Conservation (phyloP, 1,284 basidiomycete genomes). For the Ustilago xerochloae region DNA sequence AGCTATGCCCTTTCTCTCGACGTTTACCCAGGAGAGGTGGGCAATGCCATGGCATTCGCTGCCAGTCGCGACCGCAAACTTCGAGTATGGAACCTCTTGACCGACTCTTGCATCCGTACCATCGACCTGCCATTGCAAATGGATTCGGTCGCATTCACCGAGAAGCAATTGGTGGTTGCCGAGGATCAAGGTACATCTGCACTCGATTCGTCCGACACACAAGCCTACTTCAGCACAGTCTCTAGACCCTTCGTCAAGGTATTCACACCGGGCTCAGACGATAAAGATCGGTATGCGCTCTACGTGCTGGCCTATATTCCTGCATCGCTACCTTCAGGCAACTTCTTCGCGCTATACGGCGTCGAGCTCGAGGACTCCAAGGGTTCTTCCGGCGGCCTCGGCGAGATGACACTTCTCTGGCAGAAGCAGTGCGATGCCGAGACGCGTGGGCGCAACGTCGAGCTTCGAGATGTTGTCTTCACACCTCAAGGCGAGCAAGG, state of each 20-base stretch:
- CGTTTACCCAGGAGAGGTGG: conserved; percentile 39
- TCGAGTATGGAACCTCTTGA: conserved; percentile 61
- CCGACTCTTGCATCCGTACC: conserved; percentile 61
- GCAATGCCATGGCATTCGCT: conserved; percentile 53
- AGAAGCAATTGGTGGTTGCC: conserved; percentile 32
- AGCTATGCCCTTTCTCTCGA: conserved; percentile 52
- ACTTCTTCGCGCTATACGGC: conserved; percentile 61
- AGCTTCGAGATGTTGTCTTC: conserved; percentile 59
- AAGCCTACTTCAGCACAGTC: conserved; percentile 40
- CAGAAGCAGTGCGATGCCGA: conserved; percentile 56
- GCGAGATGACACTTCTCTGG: conserved; percentile 60
- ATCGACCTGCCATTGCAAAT: conserved; percentile 54
- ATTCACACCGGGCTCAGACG: conserved; percentile 44
- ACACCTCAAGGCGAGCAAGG: conserved; percentile 24
- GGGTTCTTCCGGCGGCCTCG: conserved; percentile 54
- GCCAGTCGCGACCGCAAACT: conserved; percentile 63
- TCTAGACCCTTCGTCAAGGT: conserved; percentile 46
- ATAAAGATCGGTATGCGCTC: conserved; percentile 36
- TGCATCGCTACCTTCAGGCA: conserved; percentile 49
- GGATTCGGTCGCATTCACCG: conserved; percentile 21
- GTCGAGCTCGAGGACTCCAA: conserved; percentile 58
- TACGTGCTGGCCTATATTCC: conserved; percentile 60
- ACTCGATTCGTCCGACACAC: conserved; percentile 14
- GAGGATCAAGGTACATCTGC: conserved; percentile 16
- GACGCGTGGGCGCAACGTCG: conserved; percentile 51